These are phyloP conservation scores for Fusarium sp. DNA, from an alignment of 2,329 filamentous ascomycete species.

Conservation along the genomic window DNA sequence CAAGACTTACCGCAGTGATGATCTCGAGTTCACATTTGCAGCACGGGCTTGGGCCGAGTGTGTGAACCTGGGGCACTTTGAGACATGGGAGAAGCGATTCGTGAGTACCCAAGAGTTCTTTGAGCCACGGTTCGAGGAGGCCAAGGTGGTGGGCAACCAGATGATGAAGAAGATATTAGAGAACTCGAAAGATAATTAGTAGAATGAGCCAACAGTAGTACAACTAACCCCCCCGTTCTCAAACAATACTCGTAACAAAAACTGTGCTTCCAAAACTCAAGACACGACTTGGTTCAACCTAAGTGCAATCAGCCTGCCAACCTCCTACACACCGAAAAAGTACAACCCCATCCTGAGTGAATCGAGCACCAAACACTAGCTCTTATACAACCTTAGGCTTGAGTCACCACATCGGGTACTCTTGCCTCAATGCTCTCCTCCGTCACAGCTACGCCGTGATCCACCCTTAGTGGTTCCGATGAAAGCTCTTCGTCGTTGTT, in stretches of 20 bases:
- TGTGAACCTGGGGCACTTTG: conserved; percentile 91
- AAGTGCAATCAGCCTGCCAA: neutral
- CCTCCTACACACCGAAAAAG: conserved; percentile 11
- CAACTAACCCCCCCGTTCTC: conserved; percentile 10
- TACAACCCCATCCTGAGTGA: conserved; percentile 1
- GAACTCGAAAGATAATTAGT: conserved; percentile 69
- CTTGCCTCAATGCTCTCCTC: conserved; percentile 69
- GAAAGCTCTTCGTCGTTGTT: conserved; percentile 19
- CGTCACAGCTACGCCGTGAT: conserved; percentile 68
- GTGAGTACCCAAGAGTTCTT: conserved; percentile 93
- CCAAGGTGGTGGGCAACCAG: conserved; percentile 88
- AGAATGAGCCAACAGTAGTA: conserved; percentile 1
- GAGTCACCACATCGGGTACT: conserved; percentile 61
- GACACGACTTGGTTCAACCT: conserved; percentile 6
- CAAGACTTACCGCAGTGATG: conserved; percentile 92
- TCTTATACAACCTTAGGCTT: conserved; percentile 36
- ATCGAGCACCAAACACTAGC: neutral
- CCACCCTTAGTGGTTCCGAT: conserved; percentile 60
- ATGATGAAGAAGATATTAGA: conserved; percentile 98
- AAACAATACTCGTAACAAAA: conserved; percentile 11
- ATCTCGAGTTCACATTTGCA: conserved; percentile 97
- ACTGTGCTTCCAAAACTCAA: conserved; percentile 23
- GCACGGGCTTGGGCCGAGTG: conserved; percentile 96
- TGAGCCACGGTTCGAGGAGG: conserved; percentile 88
- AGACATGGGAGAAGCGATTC: conserved; percentile 93